These are phyloP conservation scores for Rhizopogon salebrosus DNA, from an alignment of 768 basidiomycete species.

Conservation along the genomic window DNA sequence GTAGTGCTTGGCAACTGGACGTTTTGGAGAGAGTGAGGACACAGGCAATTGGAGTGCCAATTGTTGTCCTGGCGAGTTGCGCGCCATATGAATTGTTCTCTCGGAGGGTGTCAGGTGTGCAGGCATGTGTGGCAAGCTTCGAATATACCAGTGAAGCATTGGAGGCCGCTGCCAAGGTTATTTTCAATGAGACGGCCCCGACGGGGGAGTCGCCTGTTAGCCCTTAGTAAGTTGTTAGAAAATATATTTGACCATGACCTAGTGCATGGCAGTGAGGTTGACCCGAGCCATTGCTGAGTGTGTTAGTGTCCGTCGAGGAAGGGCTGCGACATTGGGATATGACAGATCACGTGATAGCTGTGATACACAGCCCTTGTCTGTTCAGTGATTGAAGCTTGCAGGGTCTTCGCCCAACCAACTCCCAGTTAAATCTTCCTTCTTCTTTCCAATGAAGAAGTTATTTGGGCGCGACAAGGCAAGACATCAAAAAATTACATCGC, in stretches of 20 bases:
- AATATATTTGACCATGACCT: too few species aligned
- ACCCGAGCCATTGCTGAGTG: too few species aligned
- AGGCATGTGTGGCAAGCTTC: conserved; percentile 46
- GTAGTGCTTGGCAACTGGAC: conserved; percentile 46
- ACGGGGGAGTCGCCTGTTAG: neutral
- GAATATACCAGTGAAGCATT: conserved; percentile 55
- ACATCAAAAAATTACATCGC: conserved; percentile 24
- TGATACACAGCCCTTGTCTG: conserved; percentile 7
- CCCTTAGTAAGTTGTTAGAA: too few species aligned
- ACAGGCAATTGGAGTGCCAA: conserved; percentile 16
- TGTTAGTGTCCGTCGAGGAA: too few species aligned
- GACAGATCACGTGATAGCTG: conserved; percentile 5
- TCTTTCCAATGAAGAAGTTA: conserved; percentile 50
- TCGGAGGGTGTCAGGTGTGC: conserved; percentile 13
- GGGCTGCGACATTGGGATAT: neutral
- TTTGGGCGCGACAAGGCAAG: conserved; percentile 50
- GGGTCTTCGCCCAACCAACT: conserved; percentile 1
- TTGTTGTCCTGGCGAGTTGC: conserved; percentile 55
- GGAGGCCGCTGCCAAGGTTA: conserved; percentile 35
- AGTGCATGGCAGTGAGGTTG: too few species aligned
- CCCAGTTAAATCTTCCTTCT: neutral
- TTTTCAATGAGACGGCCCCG: conserved; percentile 32
- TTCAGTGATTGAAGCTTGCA: neutral
- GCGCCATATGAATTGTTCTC: conserved; percentile 58
- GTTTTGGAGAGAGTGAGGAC: conserved; percentile 28